phyloP scores from a whole-genome alignment of 345 rosid genomes.

The Linum trigynum region DNA sequence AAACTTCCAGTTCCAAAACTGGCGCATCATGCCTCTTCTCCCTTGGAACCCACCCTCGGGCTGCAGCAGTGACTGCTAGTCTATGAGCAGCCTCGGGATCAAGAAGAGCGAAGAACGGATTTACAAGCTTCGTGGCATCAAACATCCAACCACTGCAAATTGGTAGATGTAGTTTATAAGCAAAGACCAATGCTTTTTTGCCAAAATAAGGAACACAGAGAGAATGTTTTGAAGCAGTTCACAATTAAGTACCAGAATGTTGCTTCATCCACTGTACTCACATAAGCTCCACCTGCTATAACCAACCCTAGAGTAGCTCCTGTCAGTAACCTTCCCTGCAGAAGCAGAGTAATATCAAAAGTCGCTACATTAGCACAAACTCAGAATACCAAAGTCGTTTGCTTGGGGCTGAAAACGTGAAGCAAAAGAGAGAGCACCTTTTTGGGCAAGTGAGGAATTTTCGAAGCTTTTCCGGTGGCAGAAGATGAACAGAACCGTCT shows the following conservation, averaged over 20 bases:
- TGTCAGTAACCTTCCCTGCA: slow-evolving; percentile 70
- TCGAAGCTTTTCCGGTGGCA: neutral
- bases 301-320: slow-evolving; percentile 78
- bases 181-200: neutral
- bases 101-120: slow-evolving; percentile 86
- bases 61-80: slow-evolving; percentile 84
- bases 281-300: slow-evolving; percentile 92
- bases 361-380: neutral
- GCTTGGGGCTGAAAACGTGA: neutral
- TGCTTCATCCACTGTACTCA: slow-evolving; percentile 94
- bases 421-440: neutral
- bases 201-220: neutral
- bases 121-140: slow-evolving; percentile 81
- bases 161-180: slow-evolving; percentile 7
- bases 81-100: slow-evolving; percentile 90
- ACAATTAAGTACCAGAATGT: slow-evolving; percentile 70
- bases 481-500: neutral
- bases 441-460: neutral
- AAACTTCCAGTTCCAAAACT: slow-evolving; percentile 74
- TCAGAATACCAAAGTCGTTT: neutral
- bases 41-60: slow-evolving; percentile 96
- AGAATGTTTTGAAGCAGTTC: neutral
- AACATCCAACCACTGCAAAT: slow-evolving; percentile 87
- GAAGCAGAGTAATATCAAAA: no score
- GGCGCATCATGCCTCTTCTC: slow-evolving; percentile 83